Evolutionary conservation across 345 rosid species (phyloP).

Genomic region (Mangifera indica): DNA sequence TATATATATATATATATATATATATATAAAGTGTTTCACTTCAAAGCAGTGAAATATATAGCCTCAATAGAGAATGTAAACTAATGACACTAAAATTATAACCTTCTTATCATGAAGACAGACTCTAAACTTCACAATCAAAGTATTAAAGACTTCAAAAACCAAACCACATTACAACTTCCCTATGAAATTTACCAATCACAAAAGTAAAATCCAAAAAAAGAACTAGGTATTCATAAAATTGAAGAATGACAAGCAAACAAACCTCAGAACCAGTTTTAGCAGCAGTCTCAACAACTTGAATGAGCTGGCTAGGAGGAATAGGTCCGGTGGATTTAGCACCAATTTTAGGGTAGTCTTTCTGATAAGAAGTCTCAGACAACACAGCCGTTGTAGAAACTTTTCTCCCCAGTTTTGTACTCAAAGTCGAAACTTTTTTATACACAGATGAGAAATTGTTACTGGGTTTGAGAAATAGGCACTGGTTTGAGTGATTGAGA

Average conservation of each 20-base stretch:
- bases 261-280: slow-evolving; percentile 82
- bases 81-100: background rate
- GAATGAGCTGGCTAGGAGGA: slow-evolving; percentile 57
- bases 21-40: background rate
- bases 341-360: slow-evolving; percentile 53
- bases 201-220: background rate
- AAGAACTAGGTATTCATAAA: background rate
- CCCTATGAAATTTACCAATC: background rate
- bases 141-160: background rate
- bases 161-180: background rate
- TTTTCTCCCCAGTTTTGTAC: slow-evolving; percentile 14
- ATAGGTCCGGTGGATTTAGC: slow-evolving; percentile 68
- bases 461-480: slow-evolving; percentile 15
- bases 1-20: too few relatives aligned
- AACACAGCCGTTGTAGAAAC: slow-evolving; percentile 41
- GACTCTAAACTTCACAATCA: background rate
- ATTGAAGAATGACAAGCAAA: background rate
- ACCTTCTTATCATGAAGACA: background rate
- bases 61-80: background rate
- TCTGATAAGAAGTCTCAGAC: slow-evolving; percentile 47
- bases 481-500: slow-evolving; percentile 22
- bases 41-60: background rate
- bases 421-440: slow-evolving; percentile 21
- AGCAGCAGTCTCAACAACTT: slow-evolving; percentile 84
- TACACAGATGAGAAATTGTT: slow-evolving; percentile 26